phyloP scores from a whole-genome alignment of 73 alveolate genomes.

The Paramecium pentaurelia region DNA sequence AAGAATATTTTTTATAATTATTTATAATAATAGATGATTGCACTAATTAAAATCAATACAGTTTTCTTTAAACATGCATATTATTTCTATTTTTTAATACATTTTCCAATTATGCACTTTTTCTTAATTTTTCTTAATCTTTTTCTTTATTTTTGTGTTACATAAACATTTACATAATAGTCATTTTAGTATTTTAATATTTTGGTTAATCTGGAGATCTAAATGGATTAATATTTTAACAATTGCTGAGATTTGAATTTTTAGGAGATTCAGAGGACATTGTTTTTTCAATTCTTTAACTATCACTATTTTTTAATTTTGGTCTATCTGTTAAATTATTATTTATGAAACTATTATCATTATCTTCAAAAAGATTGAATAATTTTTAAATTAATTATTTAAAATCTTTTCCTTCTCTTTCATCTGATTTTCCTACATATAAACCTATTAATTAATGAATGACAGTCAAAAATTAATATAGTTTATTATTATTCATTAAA shows the following conservation, averaged over 20 bases:
- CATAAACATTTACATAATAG: constrained; percentile 40
- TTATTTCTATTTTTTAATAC: constrained; percentile 1
- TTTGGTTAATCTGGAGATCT: constrained; percentile 35
- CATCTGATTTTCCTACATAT: background rate
- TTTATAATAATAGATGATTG: background rate
- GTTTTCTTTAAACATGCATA: constrained; percentile 13
- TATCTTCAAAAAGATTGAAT: background rate
- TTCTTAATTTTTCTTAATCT: constrained; percentile 34
- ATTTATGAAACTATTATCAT: background rate
- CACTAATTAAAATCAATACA: background rate
- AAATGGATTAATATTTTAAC: constrained; percentile 19
- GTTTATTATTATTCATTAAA: background rate
- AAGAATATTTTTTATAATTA: too few species aligned
- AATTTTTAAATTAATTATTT: background rate
- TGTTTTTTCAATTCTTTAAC: constrained; percentile 12
- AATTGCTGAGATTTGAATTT: background rate
- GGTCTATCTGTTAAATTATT: constrained; percentile 2
- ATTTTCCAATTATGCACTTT: constrained; percentile 35
- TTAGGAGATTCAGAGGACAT: constrained; percentile 30
- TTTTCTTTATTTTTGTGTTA: constrained; percentile 5
- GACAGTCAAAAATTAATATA: background rate
- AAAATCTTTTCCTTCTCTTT: background rate
- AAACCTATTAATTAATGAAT: background rate
- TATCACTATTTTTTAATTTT: background rate
- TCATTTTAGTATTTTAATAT: constrained; percentile 17